Percentiles rank a stretch among this genome's conserved stretches.
These are phyloP conservation scores for Cryphonectria radicalis DNA, from an alignment of 2,329 filamentous ascomycete species.

Conservation along the genomic window DNA sequence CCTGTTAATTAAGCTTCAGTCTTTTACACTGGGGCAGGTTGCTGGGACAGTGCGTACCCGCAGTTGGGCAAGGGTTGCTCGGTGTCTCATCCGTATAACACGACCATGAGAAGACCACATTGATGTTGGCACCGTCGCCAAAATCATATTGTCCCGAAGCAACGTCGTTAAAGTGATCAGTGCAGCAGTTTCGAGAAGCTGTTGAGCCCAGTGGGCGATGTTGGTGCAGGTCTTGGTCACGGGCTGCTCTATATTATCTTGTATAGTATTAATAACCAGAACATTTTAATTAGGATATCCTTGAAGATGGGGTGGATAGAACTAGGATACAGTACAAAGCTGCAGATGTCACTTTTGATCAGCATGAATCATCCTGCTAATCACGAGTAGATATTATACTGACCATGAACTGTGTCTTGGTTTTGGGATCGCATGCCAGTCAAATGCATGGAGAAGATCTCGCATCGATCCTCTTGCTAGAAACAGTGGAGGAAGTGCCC, in stretches of 20 bases:
- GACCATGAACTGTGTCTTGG: slow-evolving; percentile 1
- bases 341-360: neutral
- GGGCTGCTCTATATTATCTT: neutral
- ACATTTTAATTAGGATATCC: neutral
- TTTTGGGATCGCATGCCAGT: slow-evolving; percentile 5
- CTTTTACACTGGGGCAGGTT: neutral
- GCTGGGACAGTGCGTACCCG: neutral
- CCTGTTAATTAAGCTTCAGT: neutral
- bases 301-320: neutral
- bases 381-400: neutral
- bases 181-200: slow-evolving; percentile 7
- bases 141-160: neutral
- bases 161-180: neutral
- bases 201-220: neutral
- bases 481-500: neutral
- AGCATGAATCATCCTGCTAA: neutral
- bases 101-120: neutral
- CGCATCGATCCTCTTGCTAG: neutral
- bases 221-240: neutral
- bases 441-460: slow-evolving; percentile 13
- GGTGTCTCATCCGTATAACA: slow-evolving; percentile 1
- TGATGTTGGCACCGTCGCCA: slow-evolving; percentile 6
- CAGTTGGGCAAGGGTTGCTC: neutral
- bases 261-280: neutral
- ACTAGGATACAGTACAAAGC: slow-evolving; percentile 1